Evolutionary conservation across 2,329 filamentous ascomycete genomes (phyloP), one percentile per base, ranked within the genome.

Genomic region (Apiospora pterosperma): DNA sequence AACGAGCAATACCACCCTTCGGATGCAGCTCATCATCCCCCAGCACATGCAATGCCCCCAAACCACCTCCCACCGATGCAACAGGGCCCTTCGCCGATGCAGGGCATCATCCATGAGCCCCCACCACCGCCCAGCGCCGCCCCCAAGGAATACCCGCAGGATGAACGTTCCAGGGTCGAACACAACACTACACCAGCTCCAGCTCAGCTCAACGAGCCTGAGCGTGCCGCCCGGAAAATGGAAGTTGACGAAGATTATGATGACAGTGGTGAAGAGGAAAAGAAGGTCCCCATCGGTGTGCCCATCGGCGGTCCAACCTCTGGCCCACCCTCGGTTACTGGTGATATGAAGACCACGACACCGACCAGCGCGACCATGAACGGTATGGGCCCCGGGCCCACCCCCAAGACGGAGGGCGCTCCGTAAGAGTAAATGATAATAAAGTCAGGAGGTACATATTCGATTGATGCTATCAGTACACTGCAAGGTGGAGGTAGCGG

Each of bases 231-330:
- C 23, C 86, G 96, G 25, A 97, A 97, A 78, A 96, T 99, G 88
- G 95, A 98, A 7, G 92, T 98, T 23, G 94, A 99, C 70, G 96
- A 99, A 76, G 92, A 98, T 76, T 98, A 99, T 73, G 95, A 98
- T 76, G 95, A 98, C 73, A 95, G 94, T 64, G 92, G 88, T 5
- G 94, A 97, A 69, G 95, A 97, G 66, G 91, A 96, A 64, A 90
- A 90, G 80, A 90, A 90, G 75, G 75, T 76, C 1, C 76, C 73
- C 3, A 71, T 74, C 16, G 52, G 73, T 76, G n/a, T n/a, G n/a
- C 19, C 75, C 16, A 79, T 77, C 5, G 78, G 82, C 10, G 83
- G 79, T 1, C 79, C 84, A 16, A 75, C 78, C 10, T 80, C 82
- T 11, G 83, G 79, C 1, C 79, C 84, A 12, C 75, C 78, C 10